Percentiles rank a stretch among this genome's conserved stretches.
Conservation (phyloP, 2,329 filamentous ascomycete genomes). For the Fusarium subglutinans region DNA sequence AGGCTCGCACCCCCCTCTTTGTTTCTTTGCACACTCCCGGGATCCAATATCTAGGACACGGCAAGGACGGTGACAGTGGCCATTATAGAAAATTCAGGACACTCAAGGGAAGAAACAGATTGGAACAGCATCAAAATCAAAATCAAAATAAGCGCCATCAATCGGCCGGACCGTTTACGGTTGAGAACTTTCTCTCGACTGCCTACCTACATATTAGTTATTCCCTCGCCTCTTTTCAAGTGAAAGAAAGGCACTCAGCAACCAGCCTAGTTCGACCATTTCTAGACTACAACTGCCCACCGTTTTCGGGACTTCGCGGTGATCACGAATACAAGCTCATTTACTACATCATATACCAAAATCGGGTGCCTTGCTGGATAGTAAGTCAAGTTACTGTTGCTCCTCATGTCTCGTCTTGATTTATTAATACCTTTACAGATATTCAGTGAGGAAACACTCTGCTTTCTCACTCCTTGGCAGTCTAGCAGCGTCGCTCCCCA, state of each 20-base stretch:
- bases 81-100: background rate
- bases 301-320: background rate
- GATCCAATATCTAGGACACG: background rate
- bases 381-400: background rate
- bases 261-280: background rate
- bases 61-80: background rate
- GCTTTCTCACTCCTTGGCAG: background rate
- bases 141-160: background rate
- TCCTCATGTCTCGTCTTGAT: background rate
- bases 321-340: background rate
- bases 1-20: conserved; percentile 26
- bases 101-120: background rate
- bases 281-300: background rate
- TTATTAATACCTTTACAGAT: background rate
- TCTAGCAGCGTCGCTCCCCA: background rate
- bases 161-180: background rate
- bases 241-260: background rate
- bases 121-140: background rate
- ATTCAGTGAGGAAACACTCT: background rate
- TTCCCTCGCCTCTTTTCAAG: background rate
- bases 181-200: background rate
- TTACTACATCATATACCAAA: background rate
- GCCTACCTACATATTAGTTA: background rate
- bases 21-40: conserved; percentile 2
- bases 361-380: background rate